These are phyloP conservation scores for Yarrowia divulgata DNA, from an alignment of 805 yeast species.

Conservation along the genomic window DNA sequence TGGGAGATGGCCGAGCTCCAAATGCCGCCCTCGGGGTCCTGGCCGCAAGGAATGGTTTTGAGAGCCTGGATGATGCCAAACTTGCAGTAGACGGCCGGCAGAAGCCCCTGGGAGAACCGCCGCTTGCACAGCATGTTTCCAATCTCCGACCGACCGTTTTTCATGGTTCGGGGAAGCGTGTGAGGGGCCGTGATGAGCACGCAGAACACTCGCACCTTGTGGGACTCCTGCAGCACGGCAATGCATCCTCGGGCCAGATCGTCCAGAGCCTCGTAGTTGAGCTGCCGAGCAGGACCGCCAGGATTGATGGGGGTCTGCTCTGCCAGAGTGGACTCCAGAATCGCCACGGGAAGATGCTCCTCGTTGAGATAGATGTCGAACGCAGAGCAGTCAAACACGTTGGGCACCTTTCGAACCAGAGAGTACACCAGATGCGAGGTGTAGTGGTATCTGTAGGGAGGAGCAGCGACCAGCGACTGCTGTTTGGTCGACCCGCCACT, in stretches of 20 bases:
- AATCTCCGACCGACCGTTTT: conserved; percentile 88
- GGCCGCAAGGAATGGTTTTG: conserved; percentile 72
- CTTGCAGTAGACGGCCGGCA: conserved; percentile 81
- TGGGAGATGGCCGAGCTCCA: conserved; percentile 81
- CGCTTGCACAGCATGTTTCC: conserved; percentile 88
- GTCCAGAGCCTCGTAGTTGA: conserved; percentile 54
- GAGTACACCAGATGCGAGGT: conserved; percentile 87
- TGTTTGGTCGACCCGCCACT: conserved; percentile 24
- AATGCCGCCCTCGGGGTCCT: conserved; percentile 78
- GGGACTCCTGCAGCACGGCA: conserved; percentile 60
- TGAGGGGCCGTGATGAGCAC: conserved; percentile 81
- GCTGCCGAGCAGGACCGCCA: conserved; percentile 23
- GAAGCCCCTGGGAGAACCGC: conserved; percentile 76
- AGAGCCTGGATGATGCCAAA: conserved; percentile 73
- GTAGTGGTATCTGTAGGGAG: conserved; percentile 68
- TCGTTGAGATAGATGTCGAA: conserved; percentile 82
- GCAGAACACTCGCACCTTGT: conserved; percentile 80
- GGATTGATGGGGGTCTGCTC: conserved; percentile 43
- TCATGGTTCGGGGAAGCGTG: conserved; percentile 79
- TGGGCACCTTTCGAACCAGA: conserved; percentile 77
- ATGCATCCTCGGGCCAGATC: conserved; percentile 59
- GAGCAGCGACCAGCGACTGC: conserved; percentile 46
- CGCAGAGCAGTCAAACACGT: conserved; percentile 87
- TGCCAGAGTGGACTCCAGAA: conserved; percentile 75
- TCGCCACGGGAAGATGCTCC: conserved; percentile 83